Evolutionary conservation across 768 basidiomycete genomes (phyloP), one percentile per base, ranked within the genome.

Genomic region (Pholiota molesta): DNA sequence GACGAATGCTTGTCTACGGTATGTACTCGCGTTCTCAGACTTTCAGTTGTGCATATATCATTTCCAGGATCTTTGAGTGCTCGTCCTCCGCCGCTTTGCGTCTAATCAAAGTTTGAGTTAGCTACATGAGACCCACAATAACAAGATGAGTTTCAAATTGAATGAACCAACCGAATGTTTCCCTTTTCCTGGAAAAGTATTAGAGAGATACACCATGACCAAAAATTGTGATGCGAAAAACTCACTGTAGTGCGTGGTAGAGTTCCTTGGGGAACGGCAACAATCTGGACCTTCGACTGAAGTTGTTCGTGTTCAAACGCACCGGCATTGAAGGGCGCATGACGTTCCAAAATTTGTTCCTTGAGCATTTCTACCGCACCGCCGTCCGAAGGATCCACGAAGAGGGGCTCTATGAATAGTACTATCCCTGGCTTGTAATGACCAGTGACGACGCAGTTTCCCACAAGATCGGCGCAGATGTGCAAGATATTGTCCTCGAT

Each of bases 401-500:
- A 40, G 2, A 61, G 35, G 17, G 72, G 70, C 61, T 77, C 75
- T 5, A 74, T 67, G n/a, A 77, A 69, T 6, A 77, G 67, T 0
- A 74, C 66, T 5, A 72, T 60, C 5, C 60, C 63, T 3, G 73
- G 70, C 54, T 70, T 68, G 59, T 73, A 70, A 39, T 77, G 72
- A 3, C 76, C 76, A 16, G 75, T 73, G 11, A 73, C 72, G 11
- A 71, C 70, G 52, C 71, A 73, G 61, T 72, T 74, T 17, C 62
- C 65, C 0, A 76, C 70, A n/a, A 75, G 49, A 59, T 74, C 72
- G 1, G 65, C 62, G 55, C 74, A 75, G 1, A 64, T 66, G 19
- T 61, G 59, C 23, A 69, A 53, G 6, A 73, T 64, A 42, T 74
- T 71, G 57, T 77, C 75, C 56, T 77, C 76, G 40, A 77, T 76